Base-by-base conservation (phyloP, 768 basidiomycete genomes). In the Tephrocybe sp. region DNA sequence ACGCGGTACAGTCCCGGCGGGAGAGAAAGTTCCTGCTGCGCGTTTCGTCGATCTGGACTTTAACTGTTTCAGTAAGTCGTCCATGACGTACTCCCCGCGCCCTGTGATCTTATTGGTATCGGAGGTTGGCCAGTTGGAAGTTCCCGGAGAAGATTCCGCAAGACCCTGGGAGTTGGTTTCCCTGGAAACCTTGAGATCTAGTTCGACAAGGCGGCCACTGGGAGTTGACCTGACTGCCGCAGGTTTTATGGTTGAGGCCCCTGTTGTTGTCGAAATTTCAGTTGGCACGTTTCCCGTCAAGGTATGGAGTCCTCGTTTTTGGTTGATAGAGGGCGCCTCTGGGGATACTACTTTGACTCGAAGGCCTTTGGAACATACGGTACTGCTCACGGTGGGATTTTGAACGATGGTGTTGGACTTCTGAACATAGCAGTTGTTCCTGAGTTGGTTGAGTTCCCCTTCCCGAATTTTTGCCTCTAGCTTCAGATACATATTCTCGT, bases 51-150 rank as follows among this genome's bases (percentile, higher is more conserved):
- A 35, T 45, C 55, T 61, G 21, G 55, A 51, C 47, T 54, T 60
- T 12, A 60, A 55, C 26, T 57, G 59, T 45, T 57, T 46, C 19
- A 67, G 37, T 11, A 75, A 61, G 25, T 68, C 63, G 5, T 74
- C 64, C 11, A 76, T 56, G 6, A 68, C 71, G 30, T 22, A 51
- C 45, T 61, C 51, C 19, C 52, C 54, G 13, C 56, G 44, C 25
- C 45, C 53, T 5, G 57, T 26, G 9, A 42, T 13, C 25, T 61
- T 59, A 18, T 53, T 51, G 27, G 56, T 43, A n/a, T n/a, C n/a
- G n/a, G n/a, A n/a, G n/a, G 51, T 35, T 6, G 60, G 56, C 15
- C 60, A 47, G 26, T 58, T 55, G 8, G 62, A 61, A 21, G 44
- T 30, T 4, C 39, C 19, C 2, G 52, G 7, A n/a, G 32, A n/a